These are phyloP conservation scores for Ophiosphaerella herpotricha DNA, from an alignment of 2,329 filamentous ascomycete species.

Conservation along the genomic window DNA sequence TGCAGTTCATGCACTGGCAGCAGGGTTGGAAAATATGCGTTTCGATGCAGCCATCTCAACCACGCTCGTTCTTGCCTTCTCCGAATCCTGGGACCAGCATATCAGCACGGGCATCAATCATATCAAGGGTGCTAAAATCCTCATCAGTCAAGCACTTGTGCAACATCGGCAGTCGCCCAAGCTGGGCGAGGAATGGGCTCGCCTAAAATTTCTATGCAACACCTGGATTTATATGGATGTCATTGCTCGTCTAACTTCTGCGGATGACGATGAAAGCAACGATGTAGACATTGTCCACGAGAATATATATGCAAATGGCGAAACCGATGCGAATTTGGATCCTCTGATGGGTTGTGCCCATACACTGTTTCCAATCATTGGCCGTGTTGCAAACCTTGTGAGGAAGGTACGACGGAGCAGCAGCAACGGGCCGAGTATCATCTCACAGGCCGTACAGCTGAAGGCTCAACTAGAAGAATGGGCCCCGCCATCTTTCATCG, in stretches of 20 bases:
- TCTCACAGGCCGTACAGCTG: slow-evolving; percentile 65
- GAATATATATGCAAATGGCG: slow-evolving; percentile 38
- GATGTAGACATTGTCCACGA: slow-evolving; percentile 54
- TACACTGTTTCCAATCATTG: slow-evolving; percentile 70
- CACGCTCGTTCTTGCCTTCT: slow-evolving; percentile 70
- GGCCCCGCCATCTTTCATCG: slow-evolving; percentile 62
- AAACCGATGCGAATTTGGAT: slow-evolving; percentile 62
- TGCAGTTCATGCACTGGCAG: slow-evolving; percentile 63
- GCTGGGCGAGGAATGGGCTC: slow-evolving; percentile 49
- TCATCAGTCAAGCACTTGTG: slow-evolving; percentile 64
- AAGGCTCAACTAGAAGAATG: slow-evolving; percentile 65
- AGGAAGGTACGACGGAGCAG: slow-evolving; percentile 61
- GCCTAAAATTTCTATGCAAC: slow-evolving; percentile 70
- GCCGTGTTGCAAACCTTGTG: slow-evolving; percentile 68
- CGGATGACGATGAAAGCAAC: slow-evolving; percentile 61
- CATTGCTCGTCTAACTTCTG: slow-evolving; percentile 68
- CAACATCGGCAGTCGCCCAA: slow-evolving; percentile 50
- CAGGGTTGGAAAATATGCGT: slow-evolving; percentile 66
- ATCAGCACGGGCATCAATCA: slow-evolving; percentile 71
- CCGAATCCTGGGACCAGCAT: slow-evolving; percentile 73
- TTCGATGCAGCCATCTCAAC: slow-evolving; percentile 70
- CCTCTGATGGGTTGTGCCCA: slow-evolving; percentile 72
- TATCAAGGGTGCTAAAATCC: slow-evolving; percentile 67
- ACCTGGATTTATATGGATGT: slow-evolving; percentile 77
- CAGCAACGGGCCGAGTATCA: slow-evolving; percentile 64